Evolutionary conservation across 2,329 filamentous ascomycete species (phyloP).

Genomic region (Penicillium griseofulvum): DNA sequence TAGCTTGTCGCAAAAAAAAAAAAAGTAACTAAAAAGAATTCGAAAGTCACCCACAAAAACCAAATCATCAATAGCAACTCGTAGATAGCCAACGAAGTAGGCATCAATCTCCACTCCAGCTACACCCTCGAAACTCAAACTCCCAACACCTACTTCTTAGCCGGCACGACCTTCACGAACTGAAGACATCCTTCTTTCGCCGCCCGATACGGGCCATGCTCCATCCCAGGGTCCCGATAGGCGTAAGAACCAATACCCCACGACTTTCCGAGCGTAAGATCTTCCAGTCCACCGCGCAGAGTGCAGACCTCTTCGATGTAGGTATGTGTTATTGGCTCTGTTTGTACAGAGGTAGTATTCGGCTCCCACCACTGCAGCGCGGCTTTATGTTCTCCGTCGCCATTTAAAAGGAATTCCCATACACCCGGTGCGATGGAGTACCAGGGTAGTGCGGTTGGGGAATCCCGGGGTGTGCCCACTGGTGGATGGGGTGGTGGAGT

Average conservation of each 20-base stretch:
- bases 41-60: background rate
- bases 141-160: background rate
- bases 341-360: conserved; percentile 26
- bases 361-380: conserved; percentile 41
- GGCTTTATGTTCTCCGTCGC: conserved; percentile 30
- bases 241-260: conserved; percentile 42
- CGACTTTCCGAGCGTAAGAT: conserved; percentile 28
- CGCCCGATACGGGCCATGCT: conserved; percentile 39
- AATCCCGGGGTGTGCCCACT: conserved; percentile 15
- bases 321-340: conserved; percentile 34
- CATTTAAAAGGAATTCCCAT: conserved; percentile 39
- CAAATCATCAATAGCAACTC: background rate
- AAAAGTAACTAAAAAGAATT: background rate
- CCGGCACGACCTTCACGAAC: conserved; percentile 25
- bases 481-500: conserved; percentile 19
- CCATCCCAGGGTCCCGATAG: conserved; percentile 42
- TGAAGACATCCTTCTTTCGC: conserved; percentile 38
- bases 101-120: background rate
- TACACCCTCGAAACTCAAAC: background rate
- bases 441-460: conserved; percentile 16
- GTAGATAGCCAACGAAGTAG: background rate
- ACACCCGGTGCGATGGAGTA: conserved; percentile 33
- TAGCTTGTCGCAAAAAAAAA: background rate
- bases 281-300: conserved; percentile 37
- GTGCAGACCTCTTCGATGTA: conserved; percentile 43